Base-by-base conservation (phyloP, 2,329 filamentous ascomycete genomes). In the Alternaria burnsii region DNA sequence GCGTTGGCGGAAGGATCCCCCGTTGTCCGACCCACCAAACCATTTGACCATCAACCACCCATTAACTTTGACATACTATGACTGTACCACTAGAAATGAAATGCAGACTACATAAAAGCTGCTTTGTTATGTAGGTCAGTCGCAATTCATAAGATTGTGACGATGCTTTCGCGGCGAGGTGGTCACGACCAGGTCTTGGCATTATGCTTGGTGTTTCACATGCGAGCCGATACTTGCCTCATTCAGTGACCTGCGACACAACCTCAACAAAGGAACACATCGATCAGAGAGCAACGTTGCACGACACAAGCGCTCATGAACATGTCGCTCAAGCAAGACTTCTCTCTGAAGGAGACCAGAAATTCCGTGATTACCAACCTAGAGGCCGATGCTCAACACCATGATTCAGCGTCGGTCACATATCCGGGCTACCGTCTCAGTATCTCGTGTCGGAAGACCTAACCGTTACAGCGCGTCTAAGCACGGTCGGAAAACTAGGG, bases 151-250 rank as follows among this genome's bases (percentile, higher is more conserved):
- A 38, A 2, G 18, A 20, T 20, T 4, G 36, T 11, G n/a, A 14
- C 20, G 16, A 4, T n/a, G 16, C 12, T 38, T 18, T 26, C 24
- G 24, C 16, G 24, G 24, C 18, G 24, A 16, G 32, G 26, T 47
- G 43, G 43, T 22, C 5, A 34, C 16, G 41, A 36, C 22, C 18
- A 8, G 8, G 44, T 55, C 60, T 65, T 61, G 62, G 62, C 57
- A 38, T 22, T 34, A 20, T 58, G 22, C 34, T 59, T 51, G 44
- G 50, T 34, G 62, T 65, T 65, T 65, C 62, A 43, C 5, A 28
- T 42, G 24, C 53, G 9, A 32, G 26, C 9, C 32, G 51, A 53
- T 54, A 42, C 59, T 9, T 61, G 48, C 60, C 58, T 40, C 36
- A 44, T 55, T 41, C 26, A 52, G 62, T 53, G 16, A 38, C 12